Evolutionary conservation across 257 asterid genomes (phyloP).

Genomic region (Echites panduratus): DNA sequence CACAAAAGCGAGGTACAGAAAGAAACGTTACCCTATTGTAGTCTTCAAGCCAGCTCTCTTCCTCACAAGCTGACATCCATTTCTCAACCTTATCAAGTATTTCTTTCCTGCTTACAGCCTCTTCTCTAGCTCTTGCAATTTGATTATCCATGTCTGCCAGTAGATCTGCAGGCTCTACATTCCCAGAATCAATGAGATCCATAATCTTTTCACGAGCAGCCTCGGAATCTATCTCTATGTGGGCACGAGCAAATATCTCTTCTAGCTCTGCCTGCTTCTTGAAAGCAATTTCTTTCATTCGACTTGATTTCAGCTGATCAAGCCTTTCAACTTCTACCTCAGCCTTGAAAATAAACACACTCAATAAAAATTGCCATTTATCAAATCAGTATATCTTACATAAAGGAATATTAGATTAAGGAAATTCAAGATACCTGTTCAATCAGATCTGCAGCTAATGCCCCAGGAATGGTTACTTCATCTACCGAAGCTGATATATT

Average conservation of each 20-base stretch:
- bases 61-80: conserved; percentile 98
- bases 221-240: conserved; percentile 78
- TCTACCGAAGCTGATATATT: conserved; percentile 85
- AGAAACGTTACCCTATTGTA: conserved; percentile 67
- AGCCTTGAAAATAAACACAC: conserved; percentile 46
- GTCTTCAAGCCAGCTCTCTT: conserved; percentile 98
- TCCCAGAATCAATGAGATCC: conserved; percentile 81
- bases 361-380: conserved; percentile 7
- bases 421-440: conserved; percentile 53
- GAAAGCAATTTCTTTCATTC: conserved; percentile 92
- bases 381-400: background rate
- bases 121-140: conserved; percentile 83
- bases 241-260: conserved; percentile 81
- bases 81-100: conserved; percentile 97
- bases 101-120: conserved; percentile 83
- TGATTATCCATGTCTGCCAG: conserved; percentile 89
- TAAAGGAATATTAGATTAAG: background rate
- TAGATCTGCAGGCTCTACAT: conserved; percentile 77
- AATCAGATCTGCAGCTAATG: conserved; percentile 80
- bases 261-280: conserved; percentile 91
- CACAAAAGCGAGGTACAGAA: background rate
- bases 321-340: conserved; percentile 97
- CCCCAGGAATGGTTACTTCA: conserved; percentile 78
- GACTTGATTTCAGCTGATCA: conserved; percentile 88
- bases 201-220: conserved; percentile 72